phyloP scores from a whole-genome alignment of 352 stramenopile genomes.

The Phytopythium sindhum region DNA sequence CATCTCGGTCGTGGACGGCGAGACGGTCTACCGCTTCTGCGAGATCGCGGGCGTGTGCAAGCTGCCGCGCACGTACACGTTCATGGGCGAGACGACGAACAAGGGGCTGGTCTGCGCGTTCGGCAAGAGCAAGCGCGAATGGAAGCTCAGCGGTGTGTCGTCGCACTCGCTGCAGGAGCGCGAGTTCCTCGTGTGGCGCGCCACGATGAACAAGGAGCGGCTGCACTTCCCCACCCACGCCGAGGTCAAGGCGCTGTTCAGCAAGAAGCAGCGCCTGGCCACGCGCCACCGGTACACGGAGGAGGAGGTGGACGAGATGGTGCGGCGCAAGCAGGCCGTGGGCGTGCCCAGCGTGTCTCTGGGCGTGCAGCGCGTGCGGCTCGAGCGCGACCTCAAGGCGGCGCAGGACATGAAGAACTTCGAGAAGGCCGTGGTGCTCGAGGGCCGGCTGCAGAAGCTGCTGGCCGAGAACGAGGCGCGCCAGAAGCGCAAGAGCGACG shows the following conservation, averaged over 20 bases:
- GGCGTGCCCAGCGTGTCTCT: conserved; percentile 64
- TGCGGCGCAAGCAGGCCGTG: conserved; percentile 64
- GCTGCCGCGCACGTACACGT: conserved; percentile 56
- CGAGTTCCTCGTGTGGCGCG: conserved; percentile 81
- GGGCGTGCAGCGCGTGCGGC: conserved; percentile 69
- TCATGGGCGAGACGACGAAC: conserved; percentile 67
- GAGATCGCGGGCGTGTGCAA: conserved; percentile 69
- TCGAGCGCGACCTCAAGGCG: conserved; percentile 74
- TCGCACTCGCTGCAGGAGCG: conserved; percentile 70
- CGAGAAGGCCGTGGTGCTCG: conserved; percentile 74
- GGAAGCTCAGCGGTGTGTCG: conserved; percentile 69
- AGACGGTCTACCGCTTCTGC: conserved; percentile 85
- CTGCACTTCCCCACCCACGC: conserved; percentile 69
- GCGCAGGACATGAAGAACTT: conserved; percentile 88
- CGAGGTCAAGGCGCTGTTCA: conserved; percentile 60
- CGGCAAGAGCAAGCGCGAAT: conserved; percentile 74
- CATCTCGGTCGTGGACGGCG: conserved; percentile 65
- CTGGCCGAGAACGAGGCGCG: conserved; percentile 65
- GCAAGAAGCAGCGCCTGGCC: conserved; percentile 66
- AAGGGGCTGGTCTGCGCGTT: conserved; percentile 74
- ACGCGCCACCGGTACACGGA: conserved; percentile 78
- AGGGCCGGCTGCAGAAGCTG: conserved; percentile 61
- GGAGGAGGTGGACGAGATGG: conserved; percentile 76
- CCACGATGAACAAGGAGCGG: conserved; percentile 75
- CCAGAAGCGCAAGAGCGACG: conserved; percentile 72